These are phyloP conservation scores for Avena insularis DNA, from an alignment of 176 grass and related monocot genomes.

Conservation along the genomic window DNA sequence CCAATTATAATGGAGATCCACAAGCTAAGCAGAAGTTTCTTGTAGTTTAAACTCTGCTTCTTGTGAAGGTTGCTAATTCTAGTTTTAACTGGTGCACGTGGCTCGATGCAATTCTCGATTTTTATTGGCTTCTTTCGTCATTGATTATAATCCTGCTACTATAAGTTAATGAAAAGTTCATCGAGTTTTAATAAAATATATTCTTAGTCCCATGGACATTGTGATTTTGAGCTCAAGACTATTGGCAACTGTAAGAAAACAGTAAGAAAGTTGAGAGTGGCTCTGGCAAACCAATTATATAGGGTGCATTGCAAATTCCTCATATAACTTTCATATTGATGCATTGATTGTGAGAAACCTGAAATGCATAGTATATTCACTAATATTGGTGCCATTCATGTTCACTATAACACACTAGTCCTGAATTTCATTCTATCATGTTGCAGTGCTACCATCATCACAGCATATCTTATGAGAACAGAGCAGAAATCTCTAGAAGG, in stretches of 20 bases:
- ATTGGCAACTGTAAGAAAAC: neutral
- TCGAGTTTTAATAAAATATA: neutral
- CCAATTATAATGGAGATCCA: neutral
- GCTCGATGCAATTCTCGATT: neutral
- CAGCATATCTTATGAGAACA: conserved; percentile 86
- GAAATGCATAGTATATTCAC: neutral
- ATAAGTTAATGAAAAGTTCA: neutral
- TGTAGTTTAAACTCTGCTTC: neutral
- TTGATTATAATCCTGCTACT: neutral
- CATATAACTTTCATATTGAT: neutral
- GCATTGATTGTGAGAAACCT: neutral
- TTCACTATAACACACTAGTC: neutral
- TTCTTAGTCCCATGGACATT: neutral
- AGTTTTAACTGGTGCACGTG: neutral
- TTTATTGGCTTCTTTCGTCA: neutral
- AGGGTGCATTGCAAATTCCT: conserved; percentile 16
- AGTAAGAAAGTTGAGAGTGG: neutral
- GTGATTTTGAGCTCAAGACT: neutral
- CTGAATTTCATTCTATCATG: conserved; percentile 31
- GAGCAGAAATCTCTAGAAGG: conserved; percentile 89
- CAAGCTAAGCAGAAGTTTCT: conserved; percentile 5
- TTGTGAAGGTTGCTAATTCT: neutral
- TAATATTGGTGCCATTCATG: neutral
- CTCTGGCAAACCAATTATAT: neutral
- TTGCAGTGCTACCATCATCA: conserved; percentile 79